Base-by-base conservation (phyloP, 1,139 yeast genomes). In the Lodderomyces elongisporus region DNA sequence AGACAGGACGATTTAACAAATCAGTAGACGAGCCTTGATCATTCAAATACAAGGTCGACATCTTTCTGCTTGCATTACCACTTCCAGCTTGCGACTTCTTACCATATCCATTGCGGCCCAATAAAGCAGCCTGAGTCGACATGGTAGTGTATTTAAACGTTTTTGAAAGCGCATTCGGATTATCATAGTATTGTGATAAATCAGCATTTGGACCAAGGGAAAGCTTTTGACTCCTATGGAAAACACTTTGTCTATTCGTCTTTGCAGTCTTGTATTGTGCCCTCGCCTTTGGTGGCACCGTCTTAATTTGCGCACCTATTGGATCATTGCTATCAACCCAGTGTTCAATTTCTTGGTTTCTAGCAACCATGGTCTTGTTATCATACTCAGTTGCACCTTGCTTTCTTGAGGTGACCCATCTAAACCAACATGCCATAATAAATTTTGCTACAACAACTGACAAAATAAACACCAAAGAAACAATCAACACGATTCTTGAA, bases 361-460 rank as follows among this genome's bases (percentile, higher is more conserved):
- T 57, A 37, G 60, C 60, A 10, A 58, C 60, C 71, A 71, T 61
- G 25, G 63, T 54, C 44, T 67, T 70, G 28, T 58, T 66, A 48
- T 75, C 75, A 37, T 79, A 63, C 22, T 64, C 64, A 37, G 74
- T 73, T 2, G 91, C 93, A 42, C 97, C 96, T 60, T 88, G 96
- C 31, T 63, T 68, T 34, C 79, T 76, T 8, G 94, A 73, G 25
- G 89, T 61, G 37, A 77, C 62, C 95, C 96, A 89, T 45, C 82
- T 77, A 65, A 83, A 91, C 56, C 87, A 87, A 56, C 93, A 80
- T 0, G 97, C 97, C 60, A 89, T 68, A 13, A 82, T 38, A 50
- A 91, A 91, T 60, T 88, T 89, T 30, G 70, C 66, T 27, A 77
- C 56, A 18, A 88, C 95, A 38, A 89, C 77, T 1, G 94, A 74